Conservation (phyloP, 371 early-diverging fungal genomes). For the Circinella minor region DNA sequence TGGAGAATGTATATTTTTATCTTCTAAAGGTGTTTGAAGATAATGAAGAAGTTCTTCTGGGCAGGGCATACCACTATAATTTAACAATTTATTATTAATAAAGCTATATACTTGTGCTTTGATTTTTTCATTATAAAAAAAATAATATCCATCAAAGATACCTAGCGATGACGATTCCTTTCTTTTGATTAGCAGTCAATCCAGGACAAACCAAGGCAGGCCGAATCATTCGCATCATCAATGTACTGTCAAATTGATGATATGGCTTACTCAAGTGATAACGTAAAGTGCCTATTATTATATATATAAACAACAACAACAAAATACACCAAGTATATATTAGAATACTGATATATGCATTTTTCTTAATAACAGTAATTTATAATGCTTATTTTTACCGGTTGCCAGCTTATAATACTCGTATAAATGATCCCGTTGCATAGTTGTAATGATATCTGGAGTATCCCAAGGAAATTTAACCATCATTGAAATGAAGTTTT, state of each 20-base stretch:
- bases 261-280: constrained; percentile 45
- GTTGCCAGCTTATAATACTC: constrained; percentile 56
- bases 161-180: not conserved
- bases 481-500: constrained; percentile 64
- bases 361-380: too few relatives aligned
- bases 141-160: not conserved
- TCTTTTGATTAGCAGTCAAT: constrained; percentile 66
- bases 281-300: constrained; percentile 13
- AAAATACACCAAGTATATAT: too few relatives aligned
- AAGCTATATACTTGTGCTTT: too few relatives aligned
- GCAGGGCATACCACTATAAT: too few relatives aligned
- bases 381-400: constrained; percentile 5
- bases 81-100: too few relatives aligned
- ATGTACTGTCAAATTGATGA: constrained; percentile 28
- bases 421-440: constrained; percentile 70
- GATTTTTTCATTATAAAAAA: too few relatives aligned
- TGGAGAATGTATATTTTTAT: too few relatives aligned
- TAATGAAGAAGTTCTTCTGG: too few relatives aligned
- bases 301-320: not conserved
- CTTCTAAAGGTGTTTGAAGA: too few relatives aligned
- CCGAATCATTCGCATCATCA: constrained; percentile 55
- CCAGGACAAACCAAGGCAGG: constrained; percentile 55
- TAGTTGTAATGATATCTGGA: constrained; percentile 45
- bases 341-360: too few relatives aligned
- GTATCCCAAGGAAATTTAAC: constrained; percentile 68